Evolutionary conservation across 75 land plant genomes (phyloP), one percentile per base, ranked within the genome.

Genomic region (Picea glauca): DNA sequence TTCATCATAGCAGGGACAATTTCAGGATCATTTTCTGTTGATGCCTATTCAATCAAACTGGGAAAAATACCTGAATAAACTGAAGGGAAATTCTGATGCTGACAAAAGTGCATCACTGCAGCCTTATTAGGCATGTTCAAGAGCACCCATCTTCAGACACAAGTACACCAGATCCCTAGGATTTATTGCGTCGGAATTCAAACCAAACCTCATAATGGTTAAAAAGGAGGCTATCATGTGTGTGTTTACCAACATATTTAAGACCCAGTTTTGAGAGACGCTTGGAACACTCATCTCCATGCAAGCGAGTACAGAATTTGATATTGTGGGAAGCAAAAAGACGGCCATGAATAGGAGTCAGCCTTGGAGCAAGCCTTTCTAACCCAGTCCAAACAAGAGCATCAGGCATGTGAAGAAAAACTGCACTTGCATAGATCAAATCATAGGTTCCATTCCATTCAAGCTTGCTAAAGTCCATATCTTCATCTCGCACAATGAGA

Each of bases 141-240:
- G 2, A 11, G 2, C 60, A 58, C 60, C 60, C 13, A 58, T 58
- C 60, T 13, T 13, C 2, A 58, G 60, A 58, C 60, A 15, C 2
- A 15, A 15, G 17, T 15, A 58, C 60, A 2, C 60, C 60, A 38
- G 40, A 38, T 38, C 40, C 40, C n/a, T 67, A 67, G 72, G 46
- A 35, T n/a, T 67, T 18, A 43, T 8, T 68, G 21, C 84, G 64
- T 65, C 83, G 80, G 59, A 95, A 95, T 85, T 88, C 93, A 72
- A 90, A 89, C 98, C 98, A 95, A 33, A 95, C 90, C 81, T 93
- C 96, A 72, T 93, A 95, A 72, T 95, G 98, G 75, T 95, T 93
- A 79, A 95, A 93, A 40, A 95, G 85, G 57, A 95, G 87, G 84
- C 98, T 95, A 82, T 95, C 92, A 82, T 95, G 98, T 18, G 91